These are phyloP conservation scores for Penicillium herquei DNA, from an alignment of 495 filamentous ascomycete genomes.

Conservation along the genomic window DNA sequence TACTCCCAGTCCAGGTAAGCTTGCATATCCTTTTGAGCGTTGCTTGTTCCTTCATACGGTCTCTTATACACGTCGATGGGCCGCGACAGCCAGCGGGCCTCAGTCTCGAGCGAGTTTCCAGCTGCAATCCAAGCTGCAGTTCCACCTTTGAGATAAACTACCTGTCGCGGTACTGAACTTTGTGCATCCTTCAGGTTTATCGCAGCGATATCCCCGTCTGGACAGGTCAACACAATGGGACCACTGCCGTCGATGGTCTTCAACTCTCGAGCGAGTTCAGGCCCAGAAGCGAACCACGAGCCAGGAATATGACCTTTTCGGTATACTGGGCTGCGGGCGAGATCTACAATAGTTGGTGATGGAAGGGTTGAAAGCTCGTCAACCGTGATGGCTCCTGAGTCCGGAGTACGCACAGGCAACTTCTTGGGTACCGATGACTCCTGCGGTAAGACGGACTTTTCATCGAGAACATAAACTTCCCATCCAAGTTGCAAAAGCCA, in stretches of 20 bases:
- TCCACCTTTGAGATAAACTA: conserved; percentile 19
- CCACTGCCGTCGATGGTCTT: conserved; percentile 1
- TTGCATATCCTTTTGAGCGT: conserved; percentile 28
- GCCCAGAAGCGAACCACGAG: conserved; percentile 26
- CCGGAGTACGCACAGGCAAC: too few relatives aligned
- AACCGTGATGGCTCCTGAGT: conserved; percentile 7
- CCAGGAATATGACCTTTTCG: conserved; percentile 26
- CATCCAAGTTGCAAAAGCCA: conserved; percentile 29
- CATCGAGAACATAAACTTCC: conserved; percentile 23
- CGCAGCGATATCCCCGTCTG: conserved; percentile 36
- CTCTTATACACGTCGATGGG: conserved; percentile 29
- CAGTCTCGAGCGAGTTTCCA: conserved; percentile 18
- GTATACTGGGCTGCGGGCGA: conserved; percentile 25
- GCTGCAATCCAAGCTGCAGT: conserved; percentile 22
- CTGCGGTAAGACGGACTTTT: conserved; percentile 2
- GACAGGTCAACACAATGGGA: conserved; percentile 26
- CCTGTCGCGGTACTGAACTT: conserved; percentile 1
- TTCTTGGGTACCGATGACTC: background rate
- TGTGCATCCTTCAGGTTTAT: conserved; percentile 29
- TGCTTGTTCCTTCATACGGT: conserved; percentile 27
- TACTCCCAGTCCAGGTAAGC: conserved; percentile 31
- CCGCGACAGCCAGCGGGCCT: conserved; percentile 20
- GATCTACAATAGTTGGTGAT: conserved; percentile 20
- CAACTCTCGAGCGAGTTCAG: conserved; percentile 23
- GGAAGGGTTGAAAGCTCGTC: conserved; percentile 4